Evolutionary conservation across 768 basidiomycete genomes (phyloP), one percentile per base, ranked within the genome.

Genomic region (Trametes meyenii): DNA sequence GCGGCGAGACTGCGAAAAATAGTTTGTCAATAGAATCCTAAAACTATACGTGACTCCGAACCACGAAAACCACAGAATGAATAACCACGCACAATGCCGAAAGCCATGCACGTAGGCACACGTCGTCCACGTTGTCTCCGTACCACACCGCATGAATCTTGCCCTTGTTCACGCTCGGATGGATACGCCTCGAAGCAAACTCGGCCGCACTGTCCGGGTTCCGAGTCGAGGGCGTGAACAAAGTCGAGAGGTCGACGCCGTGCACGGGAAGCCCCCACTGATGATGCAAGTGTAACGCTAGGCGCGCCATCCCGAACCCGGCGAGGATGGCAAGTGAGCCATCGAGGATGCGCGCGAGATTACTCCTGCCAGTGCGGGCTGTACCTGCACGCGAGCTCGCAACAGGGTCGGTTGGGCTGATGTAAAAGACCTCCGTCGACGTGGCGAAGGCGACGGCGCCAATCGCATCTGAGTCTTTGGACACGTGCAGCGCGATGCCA

Each of bases 81-180:
- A 23, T 3, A 12, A 4, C 1, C 16, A 54, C 62, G n/a, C 38
- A 63, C 62, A 58, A 26, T n/a, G 71, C 76, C 23, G 76, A 73
- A 8, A 79, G 60, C 77, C 78, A 79, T 6, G 78, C 77, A 50
- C 76, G 74, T 42, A 78, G 67, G 58, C 73, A 76, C 17, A 77
- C 39, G 43, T 76, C 69, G 2, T 58, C 60, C 17, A 66, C 61
- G 19, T 59, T 48, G 40, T 70, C 64, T 5, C 64, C 68, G 23
- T 66, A 67, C 79, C 79, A 78, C 29, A 78, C 33, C 13, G 55
- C 54, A 55, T 73, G 55, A 8, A 78, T 65, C 24, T 42, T 33
- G 33, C 39, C 14, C 43, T 36, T 21, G n/a, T 61, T 13, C 2
- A 62, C 69, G 7, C 42, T 49, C 3, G 59, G 43, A 26, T 46